phyloP scores from a whole-genome alignment of 75 land plant genomes.

The Cunninghamia lanceolata region DNA sequence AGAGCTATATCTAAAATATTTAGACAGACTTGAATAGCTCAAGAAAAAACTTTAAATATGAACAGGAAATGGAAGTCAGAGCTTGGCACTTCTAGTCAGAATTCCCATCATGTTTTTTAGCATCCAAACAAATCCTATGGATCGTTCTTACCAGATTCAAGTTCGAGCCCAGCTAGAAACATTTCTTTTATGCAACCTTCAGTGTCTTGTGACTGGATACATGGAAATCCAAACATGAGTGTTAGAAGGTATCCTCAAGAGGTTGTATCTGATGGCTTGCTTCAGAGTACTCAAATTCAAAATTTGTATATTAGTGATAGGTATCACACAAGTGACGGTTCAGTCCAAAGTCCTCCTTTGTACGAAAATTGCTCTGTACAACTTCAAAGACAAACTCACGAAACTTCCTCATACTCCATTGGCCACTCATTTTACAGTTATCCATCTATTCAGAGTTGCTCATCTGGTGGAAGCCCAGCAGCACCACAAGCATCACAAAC shows the following conservation, averaged over 20 bases:
- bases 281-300: slow-evolving; percentile 1
- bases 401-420: slow-evolving; percentile 30
- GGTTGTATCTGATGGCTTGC: slow-evolving; percentile 6
- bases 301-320: neutral
- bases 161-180: neutral
- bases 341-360: slow-evolving; percentile 1
- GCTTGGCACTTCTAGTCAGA: neutral
- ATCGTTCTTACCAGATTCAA: neutral
- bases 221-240: slow-evolving; percentile 8
- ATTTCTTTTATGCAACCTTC: slow-evolving; percentile 5
- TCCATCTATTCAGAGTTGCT: slow-evolving; percentile 16
- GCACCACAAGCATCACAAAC: slow-evolving; percentile 30
- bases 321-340: neutral
- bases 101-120: neutral
- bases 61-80: neutral
- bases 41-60: neutral
- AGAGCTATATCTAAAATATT: neutral
- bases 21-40: neutral
- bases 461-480: slow-evolving; percentile 21
- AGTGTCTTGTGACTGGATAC: neutral
- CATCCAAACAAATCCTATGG: neutral
- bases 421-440: slow-evolving; percentile 18
- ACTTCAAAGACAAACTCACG: slow-evolving; percentile 25
- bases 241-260: neutral
- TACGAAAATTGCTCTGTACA: neutral